A percentile compares a stretch with the other conserved stretches of the same genome.
phyloP scores from a whole-genome alignment of 306 rosid genomes.

The Geum urbanum region DNA sequence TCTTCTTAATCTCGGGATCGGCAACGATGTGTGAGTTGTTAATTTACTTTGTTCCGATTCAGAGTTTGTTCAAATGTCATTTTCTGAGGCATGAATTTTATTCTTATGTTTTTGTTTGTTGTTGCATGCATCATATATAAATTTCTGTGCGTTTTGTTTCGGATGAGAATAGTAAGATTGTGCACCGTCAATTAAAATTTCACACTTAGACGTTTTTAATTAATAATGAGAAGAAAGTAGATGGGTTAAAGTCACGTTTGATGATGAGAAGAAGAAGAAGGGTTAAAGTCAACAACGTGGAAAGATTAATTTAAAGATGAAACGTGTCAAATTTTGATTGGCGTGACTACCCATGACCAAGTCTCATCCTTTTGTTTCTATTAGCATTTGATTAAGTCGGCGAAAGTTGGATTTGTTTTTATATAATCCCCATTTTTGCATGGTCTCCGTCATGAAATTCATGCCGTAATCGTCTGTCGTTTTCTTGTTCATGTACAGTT shows the following conservation, averaged over 20 bases:
- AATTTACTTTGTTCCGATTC: background rate
- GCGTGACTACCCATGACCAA: too few relatives aligned
- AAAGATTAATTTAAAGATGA: too few relatives aligned
- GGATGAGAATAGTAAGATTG: too few relatives aligned
- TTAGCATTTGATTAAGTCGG: background rate
- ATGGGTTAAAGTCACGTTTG: too few relatives aligned
- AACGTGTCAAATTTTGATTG: too few relatives aligned
- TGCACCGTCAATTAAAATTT: too few relatives aligned
- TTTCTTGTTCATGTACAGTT: background rate
- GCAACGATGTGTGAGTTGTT: slow-evolving; percentile 76
- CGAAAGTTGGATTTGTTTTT: background rate
- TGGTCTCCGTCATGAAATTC: slow-evolving; percentile 14
- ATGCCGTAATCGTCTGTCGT: background rate
- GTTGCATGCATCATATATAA: slow-evolving; percentile 17
- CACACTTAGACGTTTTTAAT: too few relatives aligned
- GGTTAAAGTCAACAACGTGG: too few relatives aligned
- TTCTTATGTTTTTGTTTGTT: background rate
- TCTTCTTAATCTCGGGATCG: slow-evolving; percentile 91
- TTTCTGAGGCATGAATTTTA: background rate
- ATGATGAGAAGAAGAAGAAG: too few relatives aligned
- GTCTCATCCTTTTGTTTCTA: background rate
- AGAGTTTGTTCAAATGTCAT: background rate
- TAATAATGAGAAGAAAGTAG: too few relatives aligned
- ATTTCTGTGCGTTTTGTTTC: background rate
- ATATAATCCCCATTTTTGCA: background rate